Conservation (phyloP, 352 stramenopile genomes). For the Pythium brachiatum region DNA sequence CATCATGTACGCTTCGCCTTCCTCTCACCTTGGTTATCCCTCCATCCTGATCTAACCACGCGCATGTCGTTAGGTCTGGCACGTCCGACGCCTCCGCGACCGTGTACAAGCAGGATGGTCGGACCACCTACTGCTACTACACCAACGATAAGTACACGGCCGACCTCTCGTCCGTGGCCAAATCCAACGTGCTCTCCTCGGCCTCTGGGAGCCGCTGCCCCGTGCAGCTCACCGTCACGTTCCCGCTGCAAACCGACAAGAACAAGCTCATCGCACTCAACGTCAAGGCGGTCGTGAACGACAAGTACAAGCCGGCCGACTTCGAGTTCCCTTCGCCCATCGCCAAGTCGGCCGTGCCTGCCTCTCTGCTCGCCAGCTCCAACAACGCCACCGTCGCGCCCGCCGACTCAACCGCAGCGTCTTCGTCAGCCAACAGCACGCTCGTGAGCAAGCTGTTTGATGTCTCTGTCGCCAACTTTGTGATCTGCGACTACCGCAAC, state of each 20-base stretch:
- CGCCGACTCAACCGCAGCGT: background rate
- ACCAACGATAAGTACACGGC: conserved; percentile 56
- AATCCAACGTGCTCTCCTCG: conserved; percentile 29
- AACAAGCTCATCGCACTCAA: conserved; percentile 11
- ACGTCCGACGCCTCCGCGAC: conserved; percentile 22
- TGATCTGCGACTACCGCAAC: conserved; percentile 75
- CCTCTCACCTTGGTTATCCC: background rate
- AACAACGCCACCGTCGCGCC: conserved; percentile 23
- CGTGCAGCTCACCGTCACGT: conserved; percentile 61
- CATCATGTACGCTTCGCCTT: background rate
- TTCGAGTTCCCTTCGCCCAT: conserved; percentile 64
- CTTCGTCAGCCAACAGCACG: background rate
- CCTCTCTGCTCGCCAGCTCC: conserved; percentile 19
- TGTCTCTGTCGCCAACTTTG: conserved; percentile 63
- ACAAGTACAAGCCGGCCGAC: conserved; percentile 32
- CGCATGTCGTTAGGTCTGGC: background rate
- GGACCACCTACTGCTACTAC: conserved; percentile 84
- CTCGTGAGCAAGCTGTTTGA: conserved; percentile 33
- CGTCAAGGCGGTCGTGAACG: conserved; percentile 55
- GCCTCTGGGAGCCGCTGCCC: conserved; percentile 54
- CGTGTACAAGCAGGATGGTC: conserved; percentile 72
- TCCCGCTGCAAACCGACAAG: background rate
- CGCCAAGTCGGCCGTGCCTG: conserved; percentile 37
- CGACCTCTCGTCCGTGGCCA: conserved; percentile 36
- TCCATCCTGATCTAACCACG: background rate